Evolutionary conservation across 345 rosid genomes (phyloP).

Genomic region (Citrus unshiu): DNA sequence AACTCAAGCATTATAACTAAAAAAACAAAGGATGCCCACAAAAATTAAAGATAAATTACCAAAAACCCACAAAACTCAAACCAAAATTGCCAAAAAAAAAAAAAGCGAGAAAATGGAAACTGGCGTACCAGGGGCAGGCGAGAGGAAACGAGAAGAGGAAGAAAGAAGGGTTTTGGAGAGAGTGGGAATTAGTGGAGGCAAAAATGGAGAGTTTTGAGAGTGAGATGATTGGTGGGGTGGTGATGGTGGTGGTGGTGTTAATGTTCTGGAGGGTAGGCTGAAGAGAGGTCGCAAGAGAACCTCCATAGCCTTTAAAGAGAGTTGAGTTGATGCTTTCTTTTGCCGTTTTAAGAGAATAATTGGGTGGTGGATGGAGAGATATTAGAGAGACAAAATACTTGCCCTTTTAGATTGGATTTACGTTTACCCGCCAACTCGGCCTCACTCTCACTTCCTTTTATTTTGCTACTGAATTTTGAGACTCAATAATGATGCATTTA

Average conservation of each 20-base stretch:
- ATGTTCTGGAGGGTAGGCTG: not conserved
- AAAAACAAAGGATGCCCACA: not conserved
- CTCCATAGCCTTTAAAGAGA: not conserved
- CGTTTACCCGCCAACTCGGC: too few species aligned
- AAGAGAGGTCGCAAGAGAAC: slow-evolving; percentile 5
- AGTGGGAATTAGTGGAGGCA: not conserved
- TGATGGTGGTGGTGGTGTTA: not conserved
- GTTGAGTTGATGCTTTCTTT: too few species aligned
- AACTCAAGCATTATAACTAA: too few species aligned
- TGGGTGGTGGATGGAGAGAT: too few species aligned
- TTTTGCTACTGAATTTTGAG: too few species aligned
- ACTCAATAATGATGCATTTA: too few species aligned
- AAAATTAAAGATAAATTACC: not conserved
- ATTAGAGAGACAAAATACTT: too few species aligned
- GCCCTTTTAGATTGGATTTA: too few species aligned
- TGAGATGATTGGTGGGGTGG: too few species aligned
- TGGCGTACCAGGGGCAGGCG: slow-evolving; percentile 25
- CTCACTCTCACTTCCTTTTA: too few species aligned
- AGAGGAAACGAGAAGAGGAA: not conserved
- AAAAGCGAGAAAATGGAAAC: not conserved
- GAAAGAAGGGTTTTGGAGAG: not conserved
- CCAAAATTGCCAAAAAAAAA: not conserved
- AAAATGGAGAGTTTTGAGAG: not conserved
- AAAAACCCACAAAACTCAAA: not conserved
- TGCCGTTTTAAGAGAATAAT: too few species aligned